These are phyloP conservation scores for Coffea eugenioides DNA, from an alignment of 257 asterid genomes.

Conservation along the genomic window DNA sequence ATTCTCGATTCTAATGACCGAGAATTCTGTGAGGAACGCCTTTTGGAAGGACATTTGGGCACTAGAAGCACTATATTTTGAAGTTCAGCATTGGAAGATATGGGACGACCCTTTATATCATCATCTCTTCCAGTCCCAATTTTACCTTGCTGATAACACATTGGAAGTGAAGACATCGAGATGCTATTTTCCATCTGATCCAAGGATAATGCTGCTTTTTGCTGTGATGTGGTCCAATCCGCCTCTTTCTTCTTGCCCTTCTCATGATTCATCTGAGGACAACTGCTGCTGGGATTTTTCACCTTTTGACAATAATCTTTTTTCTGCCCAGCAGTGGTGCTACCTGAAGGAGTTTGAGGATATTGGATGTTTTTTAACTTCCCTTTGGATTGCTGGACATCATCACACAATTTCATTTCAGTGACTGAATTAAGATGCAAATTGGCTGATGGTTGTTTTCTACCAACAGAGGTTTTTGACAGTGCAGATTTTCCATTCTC, in stretches of 20 bases:
- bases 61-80: conserved; percentile 39
- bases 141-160: conserved; percentile 26
- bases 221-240: conserved; percentile 25
- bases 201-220: conserved; percentile 30
- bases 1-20: conserved; percentile 40
- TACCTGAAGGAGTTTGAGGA: conserved; percentile 30
- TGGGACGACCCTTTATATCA: conserved; percentile 28
- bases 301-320: conserved; percentile 29
- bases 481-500: conserved; percentile 40
- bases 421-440: conserved; percentile 25
- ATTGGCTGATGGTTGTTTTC: conserved; percentile 33
- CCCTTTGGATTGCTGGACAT: conserved; percentile 30
- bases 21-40: conserved; percentile 37
- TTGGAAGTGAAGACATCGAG: conserved; percentile 26
- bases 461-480: conserved; percentile 16
- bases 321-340: conserved; percentile 37
- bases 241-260: conserved; percentile 37
- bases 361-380: conserved; percentile 37
- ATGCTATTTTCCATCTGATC: conserved; percentile 27
- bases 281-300: conserved; percentile 26
- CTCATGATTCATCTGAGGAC: conserved; percentile 28
- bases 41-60: conserved; percentile 42
- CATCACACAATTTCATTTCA: conserved; percentile 30
- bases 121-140: conserved; percentile 24
- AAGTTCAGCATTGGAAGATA: conserved; percentile 32